Conservation (phyloP, 257 asterid species). For the Lantana camara region DNA sequence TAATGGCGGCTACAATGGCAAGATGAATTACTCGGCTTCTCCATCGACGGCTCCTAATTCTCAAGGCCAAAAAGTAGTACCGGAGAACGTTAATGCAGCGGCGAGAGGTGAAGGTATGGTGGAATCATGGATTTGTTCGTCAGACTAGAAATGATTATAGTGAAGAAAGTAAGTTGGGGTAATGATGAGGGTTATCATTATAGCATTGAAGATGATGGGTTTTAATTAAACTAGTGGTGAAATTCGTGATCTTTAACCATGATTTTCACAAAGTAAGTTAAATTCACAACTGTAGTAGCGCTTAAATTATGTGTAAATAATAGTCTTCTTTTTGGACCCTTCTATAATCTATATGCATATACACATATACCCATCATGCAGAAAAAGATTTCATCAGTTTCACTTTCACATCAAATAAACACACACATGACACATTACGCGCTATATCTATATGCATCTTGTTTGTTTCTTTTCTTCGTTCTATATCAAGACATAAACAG, state of each 20-base stretch:
- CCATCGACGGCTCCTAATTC: constrained; percentile 28
- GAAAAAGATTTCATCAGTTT: no score
- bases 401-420: not conserved
- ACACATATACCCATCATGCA: not conserved
- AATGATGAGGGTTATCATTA: constrained; percentile 39
- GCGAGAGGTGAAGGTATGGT: constrained; percentile 56
- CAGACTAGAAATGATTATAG: constrained; percentile 58
- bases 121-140: constrained; percentile 74
- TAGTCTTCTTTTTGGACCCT: constrained; percentile 33
- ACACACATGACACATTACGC: no score
- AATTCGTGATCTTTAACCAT: constrained; percentile 37
- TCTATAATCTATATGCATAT: not conserved
- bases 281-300: constrained; percentile 1
- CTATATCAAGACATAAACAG: constrained; percentile 19
- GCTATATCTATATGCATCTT: no score
- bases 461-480: constrained; percentile 17
- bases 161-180: constrained; percentile 31
- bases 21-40: constrained; percentile 27
- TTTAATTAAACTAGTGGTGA: constrained; percentile 22
- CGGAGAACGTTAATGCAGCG: constrained; percentile 28
- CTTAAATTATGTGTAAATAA: constrained; percentile 48
- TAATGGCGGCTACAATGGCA: constrained; percentile 26
- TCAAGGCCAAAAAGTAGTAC: constrained; percentile 36
- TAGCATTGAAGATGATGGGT: constrained; percentile 30
- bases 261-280: constrained; percentile 29